Percentiles rank a stretch among this genome's conserved stretches.
These are phyloP conservation scores for Thinopyrum elongatum DNA, from an alignment of 176 grass and related monocot species.

Conservation along the genomic window DNA sequence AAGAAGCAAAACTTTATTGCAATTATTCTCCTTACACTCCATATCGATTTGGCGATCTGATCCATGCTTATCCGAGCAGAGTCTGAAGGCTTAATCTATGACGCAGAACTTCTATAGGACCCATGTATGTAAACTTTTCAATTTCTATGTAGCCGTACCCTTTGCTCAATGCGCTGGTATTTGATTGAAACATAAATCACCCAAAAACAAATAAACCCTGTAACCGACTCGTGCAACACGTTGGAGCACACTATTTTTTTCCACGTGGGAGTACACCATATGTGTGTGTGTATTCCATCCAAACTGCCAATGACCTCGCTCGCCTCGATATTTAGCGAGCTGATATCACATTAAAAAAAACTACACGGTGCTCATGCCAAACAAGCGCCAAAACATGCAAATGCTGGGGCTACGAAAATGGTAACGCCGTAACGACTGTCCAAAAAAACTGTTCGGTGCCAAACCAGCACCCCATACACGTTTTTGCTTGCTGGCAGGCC, in stretches of 20 bases:
- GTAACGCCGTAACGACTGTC: not conserved
- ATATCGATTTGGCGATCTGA: slow-evolving; percentile 29
- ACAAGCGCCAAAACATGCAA: not conserved
- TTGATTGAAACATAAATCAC: not conserved
- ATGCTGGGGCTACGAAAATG: not conserved
- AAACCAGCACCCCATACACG: not conserved
- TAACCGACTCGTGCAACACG: not conserved
- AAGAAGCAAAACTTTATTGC: not conserved
- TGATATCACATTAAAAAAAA: too few species aligned
- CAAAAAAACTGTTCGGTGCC: not conserved
- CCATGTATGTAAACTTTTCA: not conserved
- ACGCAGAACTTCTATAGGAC: not conserved
- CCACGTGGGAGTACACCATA: not conserved
- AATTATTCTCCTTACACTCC: not conserved
- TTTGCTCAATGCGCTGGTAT: not conserved
- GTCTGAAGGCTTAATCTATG: not conserved
- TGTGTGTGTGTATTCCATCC: too few species aligned
- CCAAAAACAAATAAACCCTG: not conserved
- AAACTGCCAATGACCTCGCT: not conserved
- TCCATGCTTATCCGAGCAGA: slow-evolving; percentile 6
- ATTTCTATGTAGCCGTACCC: not conserved
- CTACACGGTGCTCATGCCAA: too few species aligned
- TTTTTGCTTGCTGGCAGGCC: not conserved
- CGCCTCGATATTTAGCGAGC: not conserved
- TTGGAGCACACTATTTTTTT: not conserved